These are phyloP conservation scores for Naganishia cerealis DNA, from an alignment of 1,284 basidiomycete species.

Conservation along the genomic window DNA sequence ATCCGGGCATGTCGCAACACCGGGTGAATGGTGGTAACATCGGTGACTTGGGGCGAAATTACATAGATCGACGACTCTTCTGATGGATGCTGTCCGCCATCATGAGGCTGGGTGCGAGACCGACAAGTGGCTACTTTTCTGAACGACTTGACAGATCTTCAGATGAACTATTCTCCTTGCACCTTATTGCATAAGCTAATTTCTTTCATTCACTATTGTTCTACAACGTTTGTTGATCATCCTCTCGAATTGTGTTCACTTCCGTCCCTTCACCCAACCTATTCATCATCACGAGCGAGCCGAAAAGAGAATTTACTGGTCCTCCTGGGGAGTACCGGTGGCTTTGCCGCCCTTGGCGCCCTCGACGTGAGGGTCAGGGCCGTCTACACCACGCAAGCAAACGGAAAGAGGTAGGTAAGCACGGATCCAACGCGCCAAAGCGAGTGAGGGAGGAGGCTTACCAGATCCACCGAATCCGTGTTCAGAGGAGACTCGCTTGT, in stretches of 20 bases:
- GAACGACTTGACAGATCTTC: too few relatives aligned
- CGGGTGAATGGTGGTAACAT: too few relatives aligned
- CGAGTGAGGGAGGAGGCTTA: background rate
- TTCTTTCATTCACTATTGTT: slow-evolving; percentile 18
- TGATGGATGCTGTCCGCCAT: too few relatives aligned
- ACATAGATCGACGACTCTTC: too few relatives aligned
- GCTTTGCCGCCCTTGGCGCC: slow-evolving; percentile 45
- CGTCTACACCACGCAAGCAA: too few relatives aligned
- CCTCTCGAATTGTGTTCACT: background rate
- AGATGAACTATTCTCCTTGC: too few relatives aligned
- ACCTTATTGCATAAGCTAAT: too few relatives aligned
- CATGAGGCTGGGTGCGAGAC: too few relatives aligned
- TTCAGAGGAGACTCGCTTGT: slow-evolving; percentile 51
- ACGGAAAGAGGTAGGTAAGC: slow-evolving; percentile 5
- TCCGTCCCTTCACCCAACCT: background rate
- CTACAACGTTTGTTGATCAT: slow-evolving; percentile 18
- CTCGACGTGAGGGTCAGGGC: slow-evolving; percentile 49
- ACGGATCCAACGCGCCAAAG: background rate
- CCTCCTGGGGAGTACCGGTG: slow-evolving; percentile 34
- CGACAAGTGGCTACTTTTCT: too few relatives aligned
- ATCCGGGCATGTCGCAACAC: too few relatives aligned
- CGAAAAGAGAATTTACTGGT: slow-evolving; percentile 17
- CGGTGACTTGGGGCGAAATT: too few relatives aligned
- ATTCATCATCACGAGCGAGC: background rate
- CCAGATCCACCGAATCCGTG: slow-evolving; percentile 50